Conservation (phyloP, 2,329 filamentous ascomycete species). For the Lecanicillium sp. region DNA sequence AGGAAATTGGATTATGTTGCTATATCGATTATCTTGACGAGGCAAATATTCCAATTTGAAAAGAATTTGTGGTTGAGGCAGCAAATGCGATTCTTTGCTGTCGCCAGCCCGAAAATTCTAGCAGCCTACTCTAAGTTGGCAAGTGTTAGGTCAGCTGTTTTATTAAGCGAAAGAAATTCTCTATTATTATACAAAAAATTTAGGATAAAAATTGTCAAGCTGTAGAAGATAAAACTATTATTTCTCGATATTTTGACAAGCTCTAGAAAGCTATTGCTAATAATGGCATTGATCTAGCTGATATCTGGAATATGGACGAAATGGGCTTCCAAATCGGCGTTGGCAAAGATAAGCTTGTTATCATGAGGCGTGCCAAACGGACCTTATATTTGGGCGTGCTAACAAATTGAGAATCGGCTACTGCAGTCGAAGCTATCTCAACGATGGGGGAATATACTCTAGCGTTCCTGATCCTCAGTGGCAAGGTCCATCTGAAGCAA, state of each 20-base stretch:
- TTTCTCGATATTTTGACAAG: constrained; percentile 5
- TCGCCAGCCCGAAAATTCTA: neutral
- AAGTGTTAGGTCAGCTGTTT: constrained; percentile 7
- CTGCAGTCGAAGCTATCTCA: constrained; percentile 9
- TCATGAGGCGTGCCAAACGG: constrained; percentile 4
- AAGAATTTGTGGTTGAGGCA: constrained; percentile 7
- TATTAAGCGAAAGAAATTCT: constrained; percentile 4
- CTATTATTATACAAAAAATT: constrained; percentile 6
- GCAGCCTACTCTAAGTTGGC: neutral
- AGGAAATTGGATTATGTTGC: constrained; percentile 7
- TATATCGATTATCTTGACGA: constrained; percentile 5
- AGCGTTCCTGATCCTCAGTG: constrained; percentile 6
- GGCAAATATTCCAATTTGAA: constrained; percentile 5
- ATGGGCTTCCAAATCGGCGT: constrained; percentile 10
- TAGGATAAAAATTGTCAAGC: constrained; percentile 4
- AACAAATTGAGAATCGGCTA: constrained; percentile 7
- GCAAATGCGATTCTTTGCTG: constrained; percentile 8
- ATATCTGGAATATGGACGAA: constrained; percentile 11
- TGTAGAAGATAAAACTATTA: constrained; percentile 1
- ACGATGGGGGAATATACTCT: neutral
- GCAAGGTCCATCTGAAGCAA: constrained; percentile 1
- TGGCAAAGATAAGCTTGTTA: constrained; percentile 3
- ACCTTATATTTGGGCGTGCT: constrained; percentile 1
- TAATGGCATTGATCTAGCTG: constrained; percentile 4
- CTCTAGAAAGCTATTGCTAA: constrained; percentile 4